phyloP scores from a whole-genome alignment of 2,329 filamentous ascomycete species.

The Arthrobotrys musiformis region DNA sequence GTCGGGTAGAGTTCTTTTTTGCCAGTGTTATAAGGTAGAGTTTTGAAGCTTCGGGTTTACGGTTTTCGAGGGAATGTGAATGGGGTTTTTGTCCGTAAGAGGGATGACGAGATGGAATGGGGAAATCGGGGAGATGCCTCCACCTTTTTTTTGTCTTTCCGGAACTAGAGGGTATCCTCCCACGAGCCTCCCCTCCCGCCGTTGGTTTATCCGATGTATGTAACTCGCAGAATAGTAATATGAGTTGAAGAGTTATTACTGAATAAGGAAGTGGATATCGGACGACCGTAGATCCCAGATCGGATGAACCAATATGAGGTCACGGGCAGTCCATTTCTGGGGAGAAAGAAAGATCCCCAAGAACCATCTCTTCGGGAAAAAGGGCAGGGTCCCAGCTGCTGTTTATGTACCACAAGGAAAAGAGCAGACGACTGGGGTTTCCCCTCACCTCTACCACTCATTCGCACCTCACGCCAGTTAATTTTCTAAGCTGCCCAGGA shows the following conservation, averaged over 20 bases:
- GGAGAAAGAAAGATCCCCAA: background rate
- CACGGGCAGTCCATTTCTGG: background rate
- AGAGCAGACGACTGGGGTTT: background rate
- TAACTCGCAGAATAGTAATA: background rate
- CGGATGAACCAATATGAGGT: background rate
- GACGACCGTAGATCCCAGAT: background rate
- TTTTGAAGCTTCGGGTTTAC: background rate
- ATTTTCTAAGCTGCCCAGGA: background rate
- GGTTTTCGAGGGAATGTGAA: too few relatives aligned
- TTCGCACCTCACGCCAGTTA: background rate
- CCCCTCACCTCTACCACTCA: background rate
- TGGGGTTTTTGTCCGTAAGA: too few relatives aligned
- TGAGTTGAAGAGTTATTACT: background rate
- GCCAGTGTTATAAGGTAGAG: background rate
- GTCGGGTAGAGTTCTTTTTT: background rate
- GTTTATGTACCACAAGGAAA: conserved; percentile 5
- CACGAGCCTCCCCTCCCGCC: background rate
- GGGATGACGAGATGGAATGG: too few relatives aligned
- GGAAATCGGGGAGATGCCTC: too few relatives aligned
- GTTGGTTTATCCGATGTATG: background rate
- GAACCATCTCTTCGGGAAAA: conserved; percentile 2
- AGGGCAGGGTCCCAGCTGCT: conserved; percentile 1
- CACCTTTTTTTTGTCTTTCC: background rate
- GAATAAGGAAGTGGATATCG: background rate
- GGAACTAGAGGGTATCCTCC: background rate